These are phyloP conservation scores for Cicer bijugum DNA, from an alignment of 306 rosid species.

Conservation along the genomic window DNA sequence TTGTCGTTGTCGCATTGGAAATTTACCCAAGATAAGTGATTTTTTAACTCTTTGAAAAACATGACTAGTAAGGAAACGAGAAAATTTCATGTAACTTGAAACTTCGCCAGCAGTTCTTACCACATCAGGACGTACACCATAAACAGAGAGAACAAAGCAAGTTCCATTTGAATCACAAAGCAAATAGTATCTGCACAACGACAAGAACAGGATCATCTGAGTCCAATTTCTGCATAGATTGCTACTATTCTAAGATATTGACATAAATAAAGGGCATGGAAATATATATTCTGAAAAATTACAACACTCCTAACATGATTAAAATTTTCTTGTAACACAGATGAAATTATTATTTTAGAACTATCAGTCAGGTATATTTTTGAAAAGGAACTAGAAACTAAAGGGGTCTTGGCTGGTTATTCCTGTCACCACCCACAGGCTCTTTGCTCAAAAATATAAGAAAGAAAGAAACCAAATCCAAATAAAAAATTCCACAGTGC, in stretches of 20 bases:
- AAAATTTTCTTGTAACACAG: neutral
- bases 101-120: constrained; percentile 53
- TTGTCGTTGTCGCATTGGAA: constrained; percentile 21
- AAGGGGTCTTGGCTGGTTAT: neutral
- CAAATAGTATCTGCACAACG: constrained; percentile 76
- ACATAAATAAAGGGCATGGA: neutral
- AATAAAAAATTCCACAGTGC: neutral
- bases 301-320: neutral
- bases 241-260: neutral
- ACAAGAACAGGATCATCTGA: constrained; percentile 30
- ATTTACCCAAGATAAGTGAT: neutral
- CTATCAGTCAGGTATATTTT: neutral
- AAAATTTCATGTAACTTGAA: constrained; percentile 31
- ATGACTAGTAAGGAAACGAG: constrained; percentile 16
- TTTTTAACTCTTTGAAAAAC: neutral
- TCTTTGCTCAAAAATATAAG: neutral
- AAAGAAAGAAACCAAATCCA: neutral
- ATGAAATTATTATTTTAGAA: neutral
- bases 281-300: constrained; percentile 11
- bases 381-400: neutral
- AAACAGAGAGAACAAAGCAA: constrained; percentile 76
- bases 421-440: neutral
- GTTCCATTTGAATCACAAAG: constrained; percentile 75
- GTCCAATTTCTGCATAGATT: constrained; percentile 14
- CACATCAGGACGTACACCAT: constrained; percentile 75